phyloP scores from a whole-genome alignment of 768 basidiomycete genomes.

The Sporobolomyces phaffii region DNA sequence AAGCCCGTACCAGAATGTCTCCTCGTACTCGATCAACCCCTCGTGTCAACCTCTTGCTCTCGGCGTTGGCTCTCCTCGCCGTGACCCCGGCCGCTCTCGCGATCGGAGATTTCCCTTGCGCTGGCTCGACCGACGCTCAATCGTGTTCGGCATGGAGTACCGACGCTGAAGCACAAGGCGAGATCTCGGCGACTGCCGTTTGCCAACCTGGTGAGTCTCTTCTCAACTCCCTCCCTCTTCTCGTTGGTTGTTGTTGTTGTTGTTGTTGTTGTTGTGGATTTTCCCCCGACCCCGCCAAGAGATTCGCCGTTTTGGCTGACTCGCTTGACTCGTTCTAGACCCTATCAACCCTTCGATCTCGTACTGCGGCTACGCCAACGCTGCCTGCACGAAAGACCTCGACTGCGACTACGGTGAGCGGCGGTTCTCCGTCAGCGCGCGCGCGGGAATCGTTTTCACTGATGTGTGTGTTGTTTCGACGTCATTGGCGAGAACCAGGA shows the following conservation, averaged over 20 bases:
- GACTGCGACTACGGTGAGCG: conserved; percentile 40
- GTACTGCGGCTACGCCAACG: conserved; percentile 39
- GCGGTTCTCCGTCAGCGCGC: neutral
- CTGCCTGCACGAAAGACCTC: conserved; percentile 19
- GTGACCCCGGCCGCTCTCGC: conserved; percentile 12
- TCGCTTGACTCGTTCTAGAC: conserved; percentile 1
- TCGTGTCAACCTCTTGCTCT: conserved; percentile 7
- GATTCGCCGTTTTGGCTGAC: neutral
- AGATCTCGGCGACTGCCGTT: conserved; percentile 23
- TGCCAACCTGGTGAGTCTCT: conserved; percentile 28
- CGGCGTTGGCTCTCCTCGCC: conserved; percentile 24
- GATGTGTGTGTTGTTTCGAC: too few relatives aligned
- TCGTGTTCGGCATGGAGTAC: conserved; percentile 24
- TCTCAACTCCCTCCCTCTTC: neutral
- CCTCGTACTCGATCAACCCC: conserved; percentile 6
- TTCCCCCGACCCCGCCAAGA: neutral
- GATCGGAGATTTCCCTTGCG: conserved; percentile 39
- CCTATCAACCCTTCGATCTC: conserved; percentile 33
- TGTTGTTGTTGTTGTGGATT: neutral
- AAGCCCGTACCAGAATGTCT: neutral
- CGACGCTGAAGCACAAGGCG: conserved; percentile 23
- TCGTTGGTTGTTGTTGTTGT: neutral
- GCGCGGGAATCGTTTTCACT: too few relatives aligned
- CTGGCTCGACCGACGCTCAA: conserved; percentile 25
- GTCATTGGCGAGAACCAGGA: too few relatives aligned